Evolutionary conservation across 139 green algal species (phyloP).

Genomic region (Tetratostichococcus sp.): DNA sequence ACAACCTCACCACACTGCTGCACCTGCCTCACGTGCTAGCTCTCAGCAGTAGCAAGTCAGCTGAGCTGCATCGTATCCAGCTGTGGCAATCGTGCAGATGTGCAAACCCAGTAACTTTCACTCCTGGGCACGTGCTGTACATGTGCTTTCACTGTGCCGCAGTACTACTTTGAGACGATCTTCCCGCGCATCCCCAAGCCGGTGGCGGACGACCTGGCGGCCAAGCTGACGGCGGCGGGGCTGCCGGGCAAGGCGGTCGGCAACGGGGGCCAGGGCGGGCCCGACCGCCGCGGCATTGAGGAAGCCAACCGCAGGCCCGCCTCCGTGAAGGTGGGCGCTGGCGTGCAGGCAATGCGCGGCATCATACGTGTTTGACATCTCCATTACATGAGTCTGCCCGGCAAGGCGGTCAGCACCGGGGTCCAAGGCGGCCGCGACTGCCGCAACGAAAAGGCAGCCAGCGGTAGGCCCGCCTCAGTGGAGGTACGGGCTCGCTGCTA

Average conservation of each 20-base stretch:
- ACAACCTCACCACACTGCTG: background rate
- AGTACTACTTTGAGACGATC: constrained; percentile 98
- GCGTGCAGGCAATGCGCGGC: background rate
- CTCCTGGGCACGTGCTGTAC: background rate
- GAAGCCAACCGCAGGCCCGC: constrained; percentile 65
- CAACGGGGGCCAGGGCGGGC: constrained; percentile 74
- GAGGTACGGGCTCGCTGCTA: constrained; percentile 37
- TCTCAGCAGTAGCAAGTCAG: background rate
- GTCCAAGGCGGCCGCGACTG: constrained; percentile 69
- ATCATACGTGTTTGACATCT: background rate
- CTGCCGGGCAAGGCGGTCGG: constrained; percentile 70
- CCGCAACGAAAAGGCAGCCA: constrained; percentile 64
- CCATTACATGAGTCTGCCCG: constrained; percentile 44
- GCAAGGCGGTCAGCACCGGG: constrained; percentile 69
- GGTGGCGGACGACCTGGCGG: constrained; percentile 68
- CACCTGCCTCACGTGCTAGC: too few species aligned
- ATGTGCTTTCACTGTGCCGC: constrained; percentile 5
- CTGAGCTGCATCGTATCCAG: background rate
- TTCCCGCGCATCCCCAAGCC: constrained; percentile 92
- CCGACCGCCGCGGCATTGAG: constrained; percentile 71
- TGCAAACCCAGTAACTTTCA: too few species aligned
- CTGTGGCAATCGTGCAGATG: too few species aligned
- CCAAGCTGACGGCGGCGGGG: constrained; percentile 51
- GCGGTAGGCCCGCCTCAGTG: constrained; percentile 77
- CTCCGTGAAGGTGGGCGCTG: constrained; percentile 70